A percentile compares a stretch with the other conserved stretches of the same genome.
These are phyloP conservation scores for Moniliella sp. DNA, from an alignment of 1,284 basidiomycete species.

Conservation along the genomic window DNA sequence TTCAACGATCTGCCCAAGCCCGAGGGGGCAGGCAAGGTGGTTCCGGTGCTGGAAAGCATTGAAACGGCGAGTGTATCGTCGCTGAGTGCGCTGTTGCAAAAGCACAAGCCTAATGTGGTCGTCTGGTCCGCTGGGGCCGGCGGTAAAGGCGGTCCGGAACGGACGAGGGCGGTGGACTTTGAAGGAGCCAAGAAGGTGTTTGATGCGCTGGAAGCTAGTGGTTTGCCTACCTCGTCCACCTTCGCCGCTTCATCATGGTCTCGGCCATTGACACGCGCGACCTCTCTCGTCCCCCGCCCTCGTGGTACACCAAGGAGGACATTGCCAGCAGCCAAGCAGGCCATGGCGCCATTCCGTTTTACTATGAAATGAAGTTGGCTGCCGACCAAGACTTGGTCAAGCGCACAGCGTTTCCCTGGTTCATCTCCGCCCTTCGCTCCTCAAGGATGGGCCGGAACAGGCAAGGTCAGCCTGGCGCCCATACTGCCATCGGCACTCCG, in stretches of 20 bases:
- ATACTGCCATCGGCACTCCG: not conserved
- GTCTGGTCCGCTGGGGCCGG: not conserved
- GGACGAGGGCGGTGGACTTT: not conserved
- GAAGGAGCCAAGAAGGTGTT: not conserved
- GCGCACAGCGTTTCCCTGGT: not conserved
- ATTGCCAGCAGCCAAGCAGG: not conserved
- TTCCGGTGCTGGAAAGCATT: not conserved
- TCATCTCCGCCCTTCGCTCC: not conserved
- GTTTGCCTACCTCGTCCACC: not conserved
- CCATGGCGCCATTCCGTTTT: not conserved
- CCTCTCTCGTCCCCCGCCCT: not conserved
- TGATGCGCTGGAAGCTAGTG: not conserved
- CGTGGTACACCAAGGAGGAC: not conserved
- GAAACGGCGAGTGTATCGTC: not conserved
- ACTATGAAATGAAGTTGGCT: not conserved
- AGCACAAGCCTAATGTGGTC: not conserved
- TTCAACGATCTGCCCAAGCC: not conserved
- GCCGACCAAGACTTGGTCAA: not conserved
- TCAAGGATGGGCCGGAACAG: not conserved
- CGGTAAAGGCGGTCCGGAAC: not conserved
- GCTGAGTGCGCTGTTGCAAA: not conserved
- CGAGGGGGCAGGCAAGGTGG: not conserved
- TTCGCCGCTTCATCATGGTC: not conserved
- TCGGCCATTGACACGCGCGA: not conserved
- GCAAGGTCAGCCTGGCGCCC: not conserved